These are phyloP conservation scores for Rhypophila decipiens DNA, from an alignment of 495 filamentous ascomycete genomes.

Conservation along the genomic window DNA sequence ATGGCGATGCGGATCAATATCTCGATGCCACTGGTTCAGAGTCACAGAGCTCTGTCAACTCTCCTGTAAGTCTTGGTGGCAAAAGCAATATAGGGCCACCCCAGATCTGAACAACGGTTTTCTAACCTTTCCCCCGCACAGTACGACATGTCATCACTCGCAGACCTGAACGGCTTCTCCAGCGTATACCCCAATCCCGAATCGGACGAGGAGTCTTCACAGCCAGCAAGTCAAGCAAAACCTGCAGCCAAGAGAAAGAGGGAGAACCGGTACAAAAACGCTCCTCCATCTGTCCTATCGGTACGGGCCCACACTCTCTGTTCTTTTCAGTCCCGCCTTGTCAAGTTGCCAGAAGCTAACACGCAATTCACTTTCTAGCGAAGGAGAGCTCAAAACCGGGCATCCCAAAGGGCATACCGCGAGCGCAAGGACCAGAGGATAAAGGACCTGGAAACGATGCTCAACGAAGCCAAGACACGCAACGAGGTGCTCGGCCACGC, in stretches of 20 bases:
- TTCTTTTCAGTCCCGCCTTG: not conserved
- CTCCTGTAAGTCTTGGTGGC: conserved; percentile 32
- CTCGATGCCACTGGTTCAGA: conserved; percentile 30
- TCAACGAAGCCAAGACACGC: conserved; percentile 47
- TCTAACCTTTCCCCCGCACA: too few relatives aligned
- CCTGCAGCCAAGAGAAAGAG: conserved; percentile 39
- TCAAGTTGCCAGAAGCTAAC: not conserved
- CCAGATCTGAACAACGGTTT: too few relatives aligned
- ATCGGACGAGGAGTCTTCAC: conserved; percentile 33
- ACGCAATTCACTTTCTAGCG: conserved; percentile 27
- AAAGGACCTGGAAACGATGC: conserved; percentile 72
- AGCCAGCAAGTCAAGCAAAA: conserved; percentile 23
- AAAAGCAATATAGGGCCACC: too few relatives aligned
- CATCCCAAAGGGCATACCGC: conserved; percentile 70
- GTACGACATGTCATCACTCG: conserved; percentile 28
- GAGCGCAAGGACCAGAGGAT: conserved; percentile 81
- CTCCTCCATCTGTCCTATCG: conserved; percentile 40
- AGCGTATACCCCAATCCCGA: conserved; percentile 33
- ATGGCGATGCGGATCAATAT: conserved; percentile 34
- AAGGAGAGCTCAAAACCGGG: conserved; percentile 52
- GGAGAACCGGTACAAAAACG: conserved; percentile 46
- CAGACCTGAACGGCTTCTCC: conserved; percentile 18
- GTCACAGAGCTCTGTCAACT: conserved; percentile 35
- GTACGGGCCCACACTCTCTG: conserved; percentile 23
- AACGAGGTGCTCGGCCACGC: conserved; percentile 37